phyloP scores from a whole-genome alignment of 352 stramenopile genomes.

The Phytopythium montanum region DNA sequence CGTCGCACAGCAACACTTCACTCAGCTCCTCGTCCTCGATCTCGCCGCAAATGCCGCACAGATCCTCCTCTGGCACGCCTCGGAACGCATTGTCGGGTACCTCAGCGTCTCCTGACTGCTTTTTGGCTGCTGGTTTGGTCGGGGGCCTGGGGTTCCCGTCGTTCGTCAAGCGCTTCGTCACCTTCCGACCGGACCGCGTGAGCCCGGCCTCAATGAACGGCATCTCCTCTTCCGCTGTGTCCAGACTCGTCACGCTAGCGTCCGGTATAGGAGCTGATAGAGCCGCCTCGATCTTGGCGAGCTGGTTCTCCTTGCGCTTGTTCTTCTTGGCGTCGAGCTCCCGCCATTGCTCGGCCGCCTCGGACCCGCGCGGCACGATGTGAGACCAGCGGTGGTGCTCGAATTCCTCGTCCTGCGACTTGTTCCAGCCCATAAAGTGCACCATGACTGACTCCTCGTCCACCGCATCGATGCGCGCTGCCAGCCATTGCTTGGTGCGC shows the following conservation, averaged over 20 bases:
- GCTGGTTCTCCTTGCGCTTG: conserved; percentile 26
- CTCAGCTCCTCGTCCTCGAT: conserved; percentile 79
- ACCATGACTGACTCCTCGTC: conserved; percentile 29
- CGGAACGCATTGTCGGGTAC: conserved; percentile 4
- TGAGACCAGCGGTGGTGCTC: conserved; percentile 18
- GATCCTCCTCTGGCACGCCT: conserved; percentile 66
- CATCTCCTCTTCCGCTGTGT: conserved; percentile 12
- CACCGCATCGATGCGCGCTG: conserved; percentile 45
- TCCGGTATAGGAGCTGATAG: background rate
- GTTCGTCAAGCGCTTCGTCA: conserved; percentile 60
- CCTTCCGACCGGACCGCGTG: conserved; percentile 58
- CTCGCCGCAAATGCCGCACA: conserved; percentile 75
- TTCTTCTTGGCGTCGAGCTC: conserved; percentile 39
- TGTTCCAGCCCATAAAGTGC: conserved; percentile 72
- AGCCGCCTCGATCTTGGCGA: conserved; percentile 16
- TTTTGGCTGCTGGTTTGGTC: conserved; percentile 24
- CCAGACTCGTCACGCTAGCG: background rate
- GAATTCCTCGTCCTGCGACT: conserved; percentile 51
- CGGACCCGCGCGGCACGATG: conserved; percentile 35
- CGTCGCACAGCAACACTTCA: conserved; percentile 91
- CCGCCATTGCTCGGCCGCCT: conserved; percentile 35
- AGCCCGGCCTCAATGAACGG: conserved; percentile 57
- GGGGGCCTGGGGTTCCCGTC: conserved; percentile 22
- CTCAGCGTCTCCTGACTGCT: conserved; percentile 26
- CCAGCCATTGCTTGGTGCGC: conserved; percentile 46